Evolutionary conservation across 352 stramenopile genomes (phyloP), one percentile per base, ranked within the genome.

Genomic region (Phytophthora meadii): DNA sequence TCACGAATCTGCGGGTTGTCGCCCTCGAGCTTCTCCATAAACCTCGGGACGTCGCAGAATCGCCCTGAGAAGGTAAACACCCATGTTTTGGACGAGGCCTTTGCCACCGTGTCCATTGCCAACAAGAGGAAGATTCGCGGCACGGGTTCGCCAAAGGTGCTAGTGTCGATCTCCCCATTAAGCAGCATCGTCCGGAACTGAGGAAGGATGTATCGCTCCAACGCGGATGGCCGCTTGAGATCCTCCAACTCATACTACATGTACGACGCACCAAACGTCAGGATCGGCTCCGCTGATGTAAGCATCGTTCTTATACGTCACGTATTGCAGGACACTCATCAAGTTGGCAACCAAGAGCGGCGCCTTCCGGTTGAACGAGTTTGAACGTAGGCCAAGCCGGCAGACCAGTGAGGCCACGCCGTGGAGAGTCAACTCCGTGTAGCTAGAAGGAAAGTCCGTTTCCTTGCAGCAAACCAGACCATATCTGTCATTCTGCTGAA

Each of bases 391-490:
- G 6, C 27, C 27, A 30, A 30, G 27, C 0, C 27, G 27, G 27
- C 6, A 30, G 12, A 79, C 30, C 49, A 77, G 0, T 0, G 74
- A 50, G 3, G 63, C 55, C 1, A 73, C 70, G 8, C 72, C 70
- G 51, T 45, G 15, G 39, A 72, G 3, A 22, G 19, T 52, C 39
- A 52, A 63, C n/a, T 12, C 58, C 11, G 65, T 24, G 9, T 22
- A 22, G 22, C 22, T 22, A 22, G 22, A 22, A 2, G 22, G 22
- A 22, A 22, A 11, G 3, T 5, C 28, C 11, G 55, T 15, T 65
- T 72, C 2, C 17, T 42, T 14, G 46, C 56, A 19, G 62, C 56
- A 6, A 58, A 30, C 6, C 6, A 3, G 15, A n/a, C 24, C 3
- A 58, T 11, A 1, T 39, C 28, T 27, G 6, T 36, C 37, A 32